These are phyloP conservation scores for Nicotiana paniculata DNA, from an alignment of 257 asterid genomes.

Conservation along the genomic window DNA sequence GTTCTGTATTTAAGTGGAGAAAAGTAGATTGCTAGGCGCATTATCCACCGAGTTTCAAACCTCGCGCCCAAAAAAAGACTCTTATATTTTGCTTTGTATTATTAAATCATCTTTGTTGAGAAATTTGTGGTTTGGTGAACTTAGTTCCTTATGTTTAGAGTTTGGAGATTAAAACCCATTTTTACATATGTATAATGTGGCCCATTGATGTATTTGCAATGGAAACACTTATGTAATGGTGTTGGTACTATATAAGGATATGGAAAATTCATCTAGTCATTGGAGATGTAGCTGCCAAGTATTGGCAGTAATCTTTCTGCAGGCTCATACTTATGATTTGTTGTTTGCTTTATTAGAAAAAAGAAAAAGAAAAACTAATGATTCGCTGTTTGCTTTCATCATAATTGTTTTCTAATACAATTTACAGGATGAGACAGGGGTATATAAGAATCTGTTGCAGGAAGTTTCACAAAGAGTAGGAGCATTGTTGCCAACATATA, in stretches of 20 bases:
- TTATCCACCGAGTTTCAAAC: neutral
- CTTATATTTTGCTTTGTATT: neutral
- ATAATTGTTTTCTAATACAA: neutral
- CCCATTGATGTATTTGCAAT: neutral
- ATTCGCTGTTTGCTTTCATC: neutral
- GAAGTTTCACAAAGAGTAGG: slow-evolving; percentile 48
- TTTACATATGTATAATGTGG: neutral
- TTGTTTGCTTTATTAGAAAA: neutral
- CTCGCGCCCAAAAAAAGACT: neutral
- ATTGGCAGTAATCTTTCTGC: neutral
- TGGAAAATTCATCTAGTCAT: neutral
- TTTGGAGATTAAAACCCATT: neutral
- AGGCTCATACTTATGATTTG: neutral
- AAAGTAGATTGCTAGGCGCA: neutral
- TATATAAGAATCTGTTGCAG: slow-evolving; percentile 40
- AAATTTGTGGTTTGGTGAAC: neutral
- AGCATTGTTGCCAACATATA: slow-evolving; percentile 32
- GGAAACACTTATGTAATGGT: neutral
- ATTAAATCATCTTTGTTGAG: neutral
- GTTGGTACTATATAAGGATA: neutral
- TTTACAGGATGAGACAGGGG: slow-evolving; percentile 43
- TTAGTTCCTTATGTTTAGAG: neutral
- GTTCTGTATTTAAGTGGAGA: neutral
- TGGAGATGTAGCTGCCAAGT: neutral
- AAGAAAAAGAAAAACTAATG: neutral